A percentile compares a stretch with the other conserved stretches of the same genome.
phyloP scores from a whole-genome alignment of 768 basidiomycete species.

The Amanita muscaria region DNA sequence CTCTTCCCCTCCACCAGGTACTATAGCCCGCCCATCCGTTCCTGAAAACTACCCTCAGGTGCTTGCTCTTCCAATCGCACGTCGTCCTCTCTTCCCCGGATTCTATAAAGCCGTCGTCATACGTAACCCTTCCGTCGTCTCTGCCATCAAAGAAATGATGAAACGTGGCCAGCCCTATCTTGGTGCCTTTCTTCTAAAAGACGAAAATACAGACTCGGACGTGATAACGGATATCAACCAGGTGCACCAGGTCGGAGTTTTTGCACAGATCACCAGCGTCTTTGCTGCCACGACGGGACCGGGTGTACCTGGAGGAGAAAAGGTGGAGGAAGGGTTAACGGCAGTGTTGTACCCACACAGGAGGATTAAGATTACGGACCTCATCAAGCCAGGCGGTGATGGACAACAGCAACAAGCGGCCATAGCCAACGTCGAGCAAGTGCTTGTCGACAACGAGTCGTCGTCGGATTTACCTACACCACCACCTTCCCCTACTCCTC shows the following conservation, averaged over 20 bases:
- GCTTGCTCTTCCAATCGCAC: slow-evolving; percentile 89
- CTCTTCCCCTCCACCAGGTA: slow-evolving; percentile 23
- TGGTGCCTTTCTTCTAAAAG: slow-evolving; percentile 93
- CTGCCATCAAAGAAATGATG: slow-evolving; percentile 94
- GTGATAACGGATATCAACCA: slow-evolving; percentile 82
- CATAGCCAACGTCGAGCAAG: no score
- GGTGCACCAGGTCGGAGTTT: slow-evolving; percentile 90
- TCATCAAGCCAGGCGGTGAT: slow-evolving; percentile 59
- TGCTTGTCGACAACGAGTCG: no score
- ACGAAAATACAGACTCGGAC: slow-evolving; percentile 87
- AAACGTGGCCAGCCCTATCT: slow-evolving; percentile 95
- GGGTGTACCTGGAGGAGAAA: slow-evolving; percentile 38
- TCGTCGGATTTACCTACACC: no score
- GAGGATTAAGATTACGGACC: slow-evolving; percentile 78
- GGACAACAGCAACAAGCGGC: slow-evolving; percentile 35
- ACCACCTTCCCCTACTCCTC: slow-evolving; percentile 40
- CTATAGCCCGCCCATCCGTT: slow-evolving; percentile 79
- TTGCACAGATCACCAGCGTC: slow-evolving; percentile 93
- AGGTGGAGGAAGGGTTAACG: slow-evolving; percentile 84
- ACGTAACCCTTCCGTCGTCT: slow-evolving; percentile 82
- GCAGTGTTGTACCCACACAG: slow-evolving; percentile 92
- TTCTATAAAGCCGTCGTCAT: slow-evolving; percentile 98
- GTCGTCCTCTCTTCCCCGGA: slow-evolving; percentile 91
- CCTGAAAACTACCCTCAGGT: slow-evolving; percentile 92
- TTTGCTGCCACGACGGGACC: slow-evolving; percentile 45